These are phyloP conservation scores for Tephrocybe sp. DNA, from an alignment of 768 basidiomycete species.

Conservation along the genomic window DNA sequence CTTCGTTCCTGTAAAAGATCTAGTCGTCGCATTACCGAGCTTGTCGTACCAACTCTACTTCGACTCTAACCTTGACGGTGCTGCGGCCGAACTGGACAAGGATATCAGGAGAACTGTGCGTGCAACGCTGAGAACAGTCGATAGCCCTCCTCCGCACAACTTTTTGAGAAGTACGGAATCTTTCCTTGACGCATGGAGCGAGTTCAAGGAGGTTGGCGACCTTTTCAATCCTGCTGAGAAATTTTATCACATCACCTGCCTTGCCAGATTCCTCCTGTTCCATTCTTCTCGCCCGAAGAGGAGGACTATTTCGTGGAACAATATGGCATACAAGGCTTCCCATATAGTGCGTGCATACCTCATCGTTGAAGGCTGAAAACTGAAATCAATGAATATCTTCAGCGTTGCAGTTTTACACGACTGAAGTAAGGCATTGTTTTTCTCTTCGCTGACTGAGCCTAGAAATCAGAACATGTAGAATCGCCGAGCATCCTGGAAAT, in stretches of 20 bases:
- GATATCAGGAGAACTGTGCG: conserved; percentile 59
- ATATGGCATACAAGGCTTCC: conserved; percentile 55
- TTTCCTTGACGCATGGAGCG: conserved; percentile 52
- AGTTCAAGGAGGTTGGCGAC: conserved; percentile 37
- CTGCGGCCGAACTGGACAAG: conserved; percentile 49
- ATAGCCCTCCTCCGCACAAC: conserved; percentile 50
- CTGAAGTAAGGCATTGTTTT: conserved; percentile 34
- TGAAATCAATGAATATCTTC: neutral
- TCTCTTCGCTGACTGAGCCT: neutral
- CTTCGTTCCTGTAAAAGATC: conserved; percentile 42
- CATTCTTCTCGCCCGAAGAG: conserved; percentile 57
- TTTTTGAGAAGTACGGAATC: conserved; percentile 51
- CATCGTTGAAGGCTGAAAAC: neutral
- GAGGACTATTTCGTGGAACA: conserved; percentile 72
- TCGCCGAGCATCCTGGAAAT: conserved; percentile 36
- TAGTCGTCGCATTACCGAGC: conserved; percentile 42
- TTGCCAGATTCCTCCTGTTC: conserved; percentile 55
- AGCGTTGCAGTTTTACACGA: conserved; percentile 69
- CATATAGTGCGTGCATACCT: conserved; percentile 44
- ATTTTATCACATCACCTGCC: neutral
- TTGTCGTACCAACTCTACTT: conserved; percentile 68
- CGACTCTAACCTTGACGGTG: conserved; percentile 41
- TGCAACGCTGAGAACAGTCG: conserved; percentile 48
- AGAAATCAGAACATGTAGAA: conserved; percentile 26
- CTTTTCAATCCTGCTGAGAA: too few species aligned